Evolutionary conservation across 106 monocot genomes (phyloP).

Genomic region (Cymbidium sinense): DNA sequence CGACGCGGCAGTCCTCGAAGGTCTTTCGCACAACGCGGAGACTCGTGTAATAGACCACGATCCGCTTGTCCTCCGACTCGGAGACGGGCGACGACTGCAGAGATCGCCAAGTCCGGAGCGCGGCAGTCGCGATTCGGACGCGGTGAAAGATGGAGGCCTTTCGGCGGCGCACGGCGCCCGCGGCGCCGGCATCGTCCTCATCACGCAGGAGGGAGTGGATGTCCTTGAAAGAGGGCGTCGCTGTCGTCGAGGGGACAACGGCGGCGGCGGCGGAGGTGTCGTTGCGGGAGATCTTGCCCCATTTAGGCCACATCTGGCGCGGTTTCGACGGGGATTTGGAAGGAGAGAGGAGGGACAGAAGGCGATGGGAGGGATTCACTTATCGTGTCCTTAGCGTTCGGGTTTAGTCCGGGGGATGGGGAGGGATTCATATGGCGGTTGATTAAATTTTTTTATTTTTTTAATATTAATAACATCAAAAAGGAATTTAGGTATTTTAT

Average conservation of each 20-base stretch:
- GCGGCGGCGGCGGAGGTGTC: neutral
- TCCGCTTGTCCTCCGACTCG: conserved; percentile 9
- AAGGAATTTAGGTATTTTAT: neutral
- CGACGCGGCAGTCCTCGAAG: conserved; percentile 54
- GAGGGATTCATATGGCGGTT: neutral
- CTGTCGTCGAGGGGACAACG: neutral
- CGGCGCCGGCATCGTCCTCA: neutral
- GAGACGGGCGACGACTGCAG: conserved; percentile 2
- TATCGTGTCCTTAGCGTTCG: neutral
- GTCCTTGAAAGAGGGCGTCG: conserved; percentile 10
- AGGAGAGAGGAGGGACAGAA: neutral
- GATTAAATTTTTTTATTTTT: no score
- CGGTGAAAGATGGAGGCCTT: conserved; percentile 5
- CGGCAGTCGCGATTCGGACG: conserved; percentile 6
- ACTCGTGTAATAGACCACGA: conserved; percentile 64
- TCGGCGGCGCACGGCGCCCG: neutral
- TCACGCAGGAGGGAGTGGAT: neutral
- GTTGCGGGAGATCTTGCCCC: neutral
- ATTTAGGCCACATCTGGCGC: conserved; percentile 2
- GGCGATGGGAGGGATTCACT: neutral
- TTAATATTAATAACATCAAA: neutral
- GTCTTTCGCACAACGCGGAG: conserved; percentile 59
- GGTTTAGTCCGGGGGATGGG: neutral
- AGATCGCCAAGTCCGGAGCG: conserved; percentile 6
- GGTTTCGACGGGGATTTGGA: neutral